Evolutionary conservation across 148 eudicot species (phyloP).

Genomic region (Rheum nobile): DNA sequence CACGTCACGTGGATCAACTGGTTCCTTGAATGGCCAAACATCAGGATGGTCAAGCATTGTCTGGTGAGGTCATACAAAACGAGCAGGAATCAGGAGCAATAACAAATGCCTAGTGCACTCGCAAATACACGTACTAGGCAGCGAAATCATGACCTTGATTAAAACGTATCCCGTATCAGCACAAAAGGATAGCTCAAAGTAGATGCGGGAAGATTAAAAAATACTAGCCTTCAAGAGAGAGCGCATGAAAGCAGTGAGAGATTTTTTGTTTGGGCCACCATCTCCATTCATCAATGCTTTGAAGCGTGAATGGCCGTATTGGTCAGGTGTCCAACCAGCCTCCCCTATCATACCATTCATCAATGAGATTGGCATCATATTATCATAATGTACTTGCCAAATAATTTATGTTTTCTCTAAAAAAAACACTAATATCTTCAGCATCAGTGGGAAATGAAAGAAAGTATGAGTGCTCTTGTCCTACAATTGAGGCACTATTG

Average conservation of each 20-base stretch:
- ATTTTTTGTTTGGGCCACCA: constrained; percentile 49
- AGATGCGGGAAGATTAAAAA: neutral
- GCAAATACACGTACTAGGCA: neutral
- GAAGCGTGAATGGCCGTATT: constrained; percentile 80
- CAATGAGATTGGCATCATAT: neutral
- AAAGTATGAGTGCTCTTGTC: neutral
- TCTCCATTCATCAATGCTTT: constrained; percentile 45
- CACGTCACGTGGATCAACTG: constrained; percentile 85
- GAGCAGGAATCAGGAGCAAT: constrained; percentile 1
- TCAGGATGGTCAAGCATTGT: constrained; percentile 83
- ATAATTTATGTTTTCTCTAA: too few relatives aligned
- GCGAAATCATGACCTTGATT: neutral
- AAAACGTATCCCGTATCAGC: too few relatives aligned
- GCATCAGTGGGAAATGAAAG: neutral
- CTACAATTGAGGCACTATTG: neutral
- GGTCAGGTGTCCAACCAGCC: constrained; percentile 98
- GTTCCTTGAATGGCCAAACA: constrained; percentile 98
- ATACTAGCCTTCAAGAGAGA: constrained; percentile 62
- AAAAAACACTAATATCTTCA: neutral
- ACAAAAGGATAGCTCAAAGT: neutral
- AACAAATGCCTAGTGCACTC: neutral
- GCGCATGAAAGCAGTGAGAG: constrained; percentile 69
- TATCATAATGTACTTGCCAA: neutral
- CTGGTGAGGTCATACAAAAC: constrained; percentile 35
- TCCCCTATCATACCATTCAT: constrained; percentile 36